Base-by-base conservation (phyloP, 805 yeast genomes). In the Zygosaccharomyces siamensis region DNA sequence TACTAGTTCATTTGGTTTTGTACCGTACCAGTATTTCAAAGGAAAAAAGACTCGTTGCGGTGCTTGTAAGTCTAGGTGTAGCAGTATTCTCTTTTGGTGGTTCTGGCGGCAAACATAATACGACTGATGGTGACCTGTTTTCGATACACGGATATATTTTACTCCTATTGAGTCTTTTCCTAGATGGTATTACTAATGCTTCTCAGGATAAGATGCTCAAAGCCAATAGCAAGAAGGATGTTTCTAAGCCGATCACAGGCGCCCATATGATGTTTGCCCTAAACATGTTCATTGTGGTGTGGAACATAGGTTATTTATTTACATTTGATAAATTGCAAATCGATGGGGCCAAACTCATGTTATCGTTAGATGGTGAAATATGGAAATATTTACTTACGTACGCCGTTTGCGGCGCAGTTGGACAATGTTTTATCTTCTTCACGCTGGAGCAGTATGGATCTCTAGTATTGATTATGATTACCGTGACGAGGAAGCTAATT, bases 401-500 rank as follows among this genome's bases (percentile, higher is more conserved):
- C 66, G 83, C 90, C 0, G 46, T 81, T 0, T 83, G 88, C 62
- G 99, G 98, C 2, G 83, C 97, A 0, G 60, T 89, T 24, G 99
- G 99, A 12, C 98, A 93, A 67, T 79, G 90, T n/a, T 93, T 95
- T 69, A 88, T 93, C 38, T 93, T 90, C 63, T 68, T 81, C 46
- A 89, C 96, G 1, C 70, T 93, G 40, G 93, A 88, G 57, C 76
- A 79, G 49, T 93, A 87, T 63, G 96, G 92, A 43, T 88, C 97
- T 1, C 71, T 93, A 51, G 78, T 86, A 0, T 72, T 93, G 47
- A 89, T 92, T 26, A 92, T 96, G 36, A 92, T 95, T 14, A 93
- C 98, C 0, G 97, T 93, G 7, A 92, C 99, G 1, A 77, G 99
- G 58, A 93, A 93, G 62, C 92, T 93, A 97, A 72, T 89, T 43